Evolutionary conservation across 768 basidiomycete genomes (phyloP).

Genomic region (Phlegmacium glaucopus): DNA sequence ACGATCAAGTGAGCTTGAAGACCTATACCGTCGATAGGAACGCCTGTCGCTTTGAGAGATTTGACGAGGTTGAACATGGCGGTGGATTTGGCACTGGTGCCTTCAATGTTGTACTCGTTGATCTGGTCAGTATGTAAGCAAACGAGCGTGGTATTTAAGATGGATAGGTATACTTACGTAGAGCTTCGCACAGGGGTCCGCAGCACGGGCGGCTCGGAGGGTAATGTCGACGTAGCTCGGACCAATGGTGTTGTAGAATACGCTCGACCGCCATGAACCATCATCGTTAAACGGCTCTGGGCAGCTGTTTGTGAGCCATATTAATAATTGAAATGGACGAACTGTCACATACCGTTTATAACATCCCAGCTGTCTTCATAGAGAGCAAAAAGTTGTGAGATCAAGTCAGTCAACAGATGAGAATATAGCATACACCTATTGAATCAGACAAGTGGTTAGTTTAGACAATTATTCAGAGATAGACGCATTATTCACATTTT

Average conservation of each 20-base stretch:
- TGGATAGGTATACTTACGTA: constrained; percentile 33
- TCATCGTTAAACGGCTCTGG: constrained; percentile 58
- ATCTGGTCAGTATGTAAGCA: constrained; percentile 16
- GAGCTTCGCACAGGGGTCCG: constrained; percentile 54
- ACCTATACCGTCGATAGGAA: constrained; percentile 61
- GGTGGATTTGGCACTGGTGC: constrained; percentile 49
- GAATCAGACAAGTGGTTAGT: neutral
- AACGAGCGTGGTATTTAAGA: neutral
- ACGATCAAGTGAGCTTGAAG: constrained; percentile 60
- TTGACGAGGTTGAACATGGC: constrained; percentile 52
- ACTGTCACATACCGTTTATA: constrained; percentile 36
- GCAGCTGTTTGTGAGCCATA: neutral
- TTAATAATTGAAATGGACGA: neutral
- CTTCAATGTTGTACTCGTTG: constrained; percentile 42
- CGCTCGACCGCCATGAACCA: constrained; percentile 48
- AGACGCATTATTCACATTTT: constrained; percentile 41
- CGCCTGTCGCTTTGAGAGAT: constrained; percentile 40
- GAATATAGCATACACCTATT: constrained; percentile 13
- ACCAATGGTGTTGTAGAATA: constrained; percentile 53
- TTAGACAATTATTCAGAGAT: neutral
- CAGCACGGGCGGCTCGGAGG: constrained; percentile 48
- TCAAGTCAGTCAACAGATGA: neutral
- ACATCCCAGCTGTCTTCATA: constrained; percentile 47
- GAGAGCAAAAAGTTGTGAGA: neutral
- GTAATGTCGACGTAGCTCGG: constrained; percentile 48